Evolutionary conservation across 2,329 filamentous ascomycete genomes (phyloP).

Genomic region (Colletotrichum tropicale): DNA sequence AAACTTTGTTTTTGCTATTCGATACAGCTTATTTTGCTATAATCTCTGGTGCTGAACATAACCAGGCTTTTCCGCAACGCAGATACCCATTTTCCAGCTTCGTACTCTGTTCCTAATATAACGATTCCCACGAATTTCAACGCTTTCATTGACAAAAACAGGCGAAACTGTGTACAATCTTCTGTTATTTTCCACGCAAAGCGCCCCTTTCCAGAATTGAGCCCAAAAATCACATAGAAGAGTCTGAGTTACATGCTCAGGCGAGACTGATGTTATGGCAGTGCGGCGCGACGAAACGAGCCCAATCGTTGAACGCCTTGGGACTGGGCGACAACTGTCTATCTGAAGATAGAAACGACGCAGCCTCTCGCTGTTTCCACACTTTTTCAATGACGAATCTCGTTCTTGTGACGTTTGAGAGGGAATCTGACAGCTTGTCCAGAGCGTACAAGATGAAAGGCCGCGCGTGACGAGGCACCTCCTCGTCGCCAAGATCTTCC

Average conservation of each 20-base stretch:
- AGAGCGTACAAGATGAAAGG: constrained; percentile 40
- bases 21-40: neutral
- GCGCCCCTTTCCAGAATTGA: neutral
- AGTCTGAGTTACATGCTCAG: constrained; percentile 17
- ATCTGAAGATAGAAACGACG: neutral
- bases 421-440: constrained; percentile 38
- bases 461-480: constrained; percentile 32
- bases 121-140: neutral
- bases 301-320: constrained; percentile 42
- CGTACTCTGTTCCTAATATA: neutral
- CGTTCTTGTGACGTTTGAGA: constrained; percentile 43
- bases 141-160: neutral
- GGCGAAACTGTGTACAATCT: neutral
- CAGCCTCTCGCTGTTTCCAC: constrained; percentile 42
- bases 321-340: constrained; percentile 10
- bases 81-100: neutral
- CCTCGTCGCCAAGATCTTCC: constrained; percentile 19
- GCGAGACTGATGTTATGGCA: constrained; percentile 45
- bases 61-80: neutral
- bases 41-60: neutral
- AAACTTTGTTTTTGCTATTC: neutral
- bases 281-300: constrained; percentile 42
- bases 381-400: constrained; percentile 47
- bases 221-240: neutral
- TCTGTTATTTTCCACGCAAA: neutral